These are phyloP conservation scores for Saturnispora saitoi DNA, from an alignment of 805 yeast genomes.

Conservation along the genomic window DNA sequence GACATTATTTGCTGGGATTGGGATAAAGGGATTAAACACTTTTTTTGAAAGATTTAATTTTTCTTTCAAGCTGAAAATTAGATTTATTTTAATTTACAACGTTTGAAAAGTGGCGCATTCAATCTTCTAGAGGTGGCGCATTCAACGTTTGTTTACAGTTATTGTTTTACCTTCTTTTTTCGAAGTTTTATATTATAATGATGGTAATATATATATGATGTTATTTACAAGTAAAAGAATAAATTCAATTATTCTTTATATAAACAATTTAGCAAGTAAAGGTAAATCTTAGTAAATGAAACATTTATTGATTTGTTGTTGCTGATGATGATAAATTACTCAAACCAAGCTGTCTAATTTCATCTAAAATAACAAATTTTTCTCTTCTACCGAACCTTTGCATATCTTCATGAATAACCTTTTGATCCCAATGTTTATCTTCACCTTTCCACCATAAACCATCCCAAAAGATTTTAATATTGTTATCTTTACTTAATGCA, in stretches of 20 bases:
- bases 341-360: slow-evolving; percentile 35
- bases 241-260: neutral
- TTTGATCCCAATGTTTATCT: slow-evolving; percentile 59
- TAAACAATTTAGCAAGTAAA: neutral
- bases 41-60: too few relatives aligned
- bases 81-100: too few relatives aligned
- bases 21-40: neutral
- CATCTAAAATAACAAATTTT: slow-evolving; percentile 57
- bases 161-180: neutral
- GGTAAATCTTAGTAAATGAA: neutral
- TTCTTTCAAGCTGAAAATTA: too few relatives aligned
- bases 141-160: neutral
- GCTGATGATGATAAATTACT: slow-evolving; percentile 14
- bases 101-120: too few relatives aligned
- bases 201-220: neutral
- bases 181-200: neutral
- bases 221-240: neutral
- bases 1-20: neutral
- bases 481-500: slow-evolving; percentile 37
- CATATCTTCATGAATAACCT: slow-evolving; percentile 54
- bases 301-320: neutral
- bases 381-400: slow-evolving; percentile 53
- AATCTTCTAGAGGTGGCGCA: neutral
- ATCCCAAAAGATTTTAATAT: slow-evolving; percentile 68
- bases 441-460: slow-evolving; percentile 82